These are phyloP conservation scores for Rhizopogon parksii DNA, from an alignment of 1,284 basidiomycete species.

Conservation along the genomic window DNA sequence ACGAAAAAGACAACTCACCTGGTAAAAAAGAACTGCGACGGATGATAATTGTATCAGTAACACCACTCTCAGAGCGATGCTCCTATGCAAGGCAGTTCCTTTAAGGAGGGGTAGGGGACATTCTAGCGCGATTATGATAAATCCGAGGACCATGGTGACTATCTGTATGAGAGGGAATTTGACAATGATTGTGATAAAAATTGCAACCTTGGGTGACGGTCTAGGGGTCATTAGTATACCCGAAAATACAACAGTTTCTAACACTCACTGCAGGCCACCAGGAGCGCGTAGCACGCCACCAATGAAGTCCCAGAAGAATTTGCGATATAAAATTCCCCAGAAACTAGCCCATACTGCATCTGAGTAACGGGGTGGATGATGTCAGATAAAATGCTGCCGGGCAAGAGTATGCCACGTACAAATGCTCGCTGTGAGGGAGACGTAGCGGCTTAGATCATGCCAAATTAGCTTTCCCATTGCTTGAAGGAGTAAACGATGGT, in stretches of 20 bases:
- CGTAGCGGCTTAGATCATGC: conserved; percentile 71
- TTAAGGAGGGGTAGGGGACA: conserved; percentile 57
- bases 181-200: conserved; percentile 70
- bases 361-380: conserved; percentile 24
- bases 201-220: conserved; percentile 51
- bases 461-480: conserved; percentile 78
- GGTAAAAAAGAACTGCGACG: conserved; percentile 69
- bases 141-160: conserved; percentile 51
- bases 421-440: conserved; percentile 63
- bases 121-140: conserved; percentile 59
- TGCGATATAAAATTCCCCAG: conserved; percentile 76
- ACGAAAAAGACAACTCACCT: conserved; percentile 40
- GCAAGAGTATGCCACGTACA: conserved; percentile 48
- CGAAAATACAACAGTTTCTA: neutral
- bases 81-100: conserved; percentile 53
- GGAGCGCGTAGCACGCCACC: conserved; percentile 65
- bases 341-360: conserved; percentile 75
- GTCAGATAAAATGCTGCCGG: conserved; percentile 4
- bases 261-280: conserved; percentile 72
- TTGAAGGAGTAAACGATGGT: conserved; percentile 9
- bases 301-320: conserved; percentile 87
- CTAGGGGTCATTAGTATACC: conserved; percentile 31
- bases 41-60: conserved; percentile 59
- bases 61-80: conserved; percentile 55
- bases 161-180: conserved; percentile 68